These are phyloP conservation scores for Tuctoria greenei DNA, from an alignment of 176 grass and related monocot species.

Conservation along the genomic window DNA sequence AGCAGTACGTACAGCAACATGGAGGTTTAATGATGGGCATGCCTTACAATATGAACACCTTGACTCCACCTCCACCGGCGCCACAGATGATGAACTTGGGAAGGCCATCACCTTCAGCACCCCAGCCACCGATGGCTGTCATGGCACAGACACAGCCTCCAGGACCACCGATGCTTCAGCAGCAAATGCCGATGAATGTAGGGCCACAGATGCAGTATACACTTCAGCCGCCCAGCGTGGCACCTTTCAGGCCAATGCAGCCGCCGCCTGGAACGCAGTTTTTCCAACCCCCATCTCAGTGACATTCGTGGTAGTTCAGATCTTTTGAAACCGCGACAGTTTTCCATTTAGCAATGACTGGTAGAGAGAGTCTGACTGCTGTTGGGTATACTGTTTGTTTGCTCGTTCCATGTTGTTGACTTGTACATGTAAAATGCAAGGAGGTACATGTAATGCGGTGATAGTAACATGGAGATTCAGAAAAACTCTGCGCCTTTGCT, in stretches of 20 bases:
- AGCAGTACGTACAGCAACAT: slow-evolving; percentile 69
- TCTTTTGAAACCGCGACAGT: slow-evolving; percentile 40
- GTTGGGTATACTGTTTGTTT: slow-evolving; percentile 43
- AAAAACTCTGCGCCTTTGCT: not conserved
- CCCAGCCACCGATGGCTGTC: slow-evolving; percentile 41
- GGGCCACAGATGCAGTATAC: slow-evolving; percentile 52
- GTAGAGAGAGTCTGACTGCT: slow-evolving; percentile 47
- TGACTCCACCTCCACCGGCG: slow-evolving; percentile 40
- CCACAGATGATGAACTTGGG: slow-evolving; percentile 61
- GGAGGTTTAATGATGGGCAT: slow-evolving; percentile 64
- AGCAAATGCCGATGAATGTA: slow-evolving; percentile 58
- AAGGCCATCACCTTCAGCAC: slow-evolving; percentile 39
- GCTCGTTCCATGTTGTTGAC: slow-evolving; percentile 32
- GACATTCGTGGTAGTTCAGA: slow-evolving; percentile 52
- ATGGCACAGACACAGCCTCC: slow-evolving; percentile 45
- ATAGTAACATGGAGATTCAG: slow-evolving; percentile 30
- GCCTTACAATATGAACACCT: slow-evolving; percentile 58
- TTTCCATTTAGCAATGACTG: slow-evolving; percentile 49
- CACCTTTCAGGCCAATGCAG: slow-evolving; percentile 74
- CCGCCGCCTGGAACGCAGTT: slow-evolving; percentile 72
- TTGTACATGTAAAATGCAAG: slow-evolving; percentile 56
- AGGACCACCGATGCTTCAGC: slow-evolving; percentile 52
- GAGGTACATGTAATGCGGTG: slow-evolving; percentile 46
- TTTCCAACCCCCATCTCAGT: slow-evolving; percentile 69
- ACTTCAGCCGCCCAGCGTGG: slow-evolving; percentile 53